Conservation (phyloP, 2,329 filamentous ascomycete genomes). For the Ophiocordyceps robertsii region DNA sequence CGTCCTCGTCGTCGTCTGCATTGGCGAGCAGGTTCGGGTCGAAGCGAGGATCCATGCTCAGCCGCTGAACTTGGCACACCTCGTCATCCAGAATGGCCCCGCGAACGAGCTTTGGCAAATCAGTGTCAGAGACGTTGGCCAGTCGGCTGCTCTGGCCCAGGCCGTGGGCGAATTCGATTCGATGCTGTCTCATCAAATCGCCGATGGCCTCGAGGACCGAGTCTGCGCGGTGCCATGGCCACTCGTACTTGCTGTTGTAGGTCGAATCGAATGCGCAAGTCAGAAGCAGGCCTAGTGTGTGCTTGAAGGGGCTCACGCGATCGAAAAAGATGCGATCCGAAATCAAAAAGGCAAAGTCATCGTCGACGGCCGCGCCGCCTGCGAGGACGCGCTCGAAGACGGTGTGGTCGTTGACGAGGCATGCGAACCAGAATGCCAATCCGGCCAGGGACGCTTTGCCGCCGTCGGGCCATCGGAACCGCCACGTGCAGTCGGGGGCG, state of each 20-base stretch:
- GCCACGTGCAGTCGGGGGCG: conserved; percentile 7
- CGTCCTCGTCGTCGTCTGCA: conserved; percentile 1
- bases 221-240: background rate
- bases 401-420: conserved; percentile 9
- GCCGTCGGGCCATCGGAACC: conserved; percentile 7
- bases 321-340: conserved; percentile 4
- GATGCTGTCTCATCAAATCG: conserved; percentile 2
- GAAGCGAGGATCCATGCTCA: conserved; percentile 16
- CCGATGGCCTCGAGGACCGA: conserved; percentile 4
- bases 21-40: conserved; percentile 12
- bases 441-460: conserved; percentile 8
- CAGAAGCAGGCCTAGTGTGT: background rate
- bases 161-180: conserved; percentile 4
- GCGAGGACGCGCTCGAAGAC: conserved; percentile 11
- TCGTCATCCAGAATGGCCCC: conserved; percentile 13
- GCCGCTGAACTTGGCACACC: conserved; percentile 10
- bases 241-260: background rate
- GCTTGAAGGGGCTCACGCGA: conserved; percentile 3
- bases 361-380: conserved; percentile 7
- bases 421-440: conserved; percentile 13
- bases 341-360: conserved; percentile 7
- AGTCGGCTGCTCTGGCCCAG: conserved; percentile 2
- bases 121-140: conserved; percentile 5
- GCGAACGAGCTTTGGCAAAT: conserved; percentile 10
- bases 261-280: background rate